Conservation (phyloP, 306 rosid species). For the Glycyrrhiza uralensis region DNA sequence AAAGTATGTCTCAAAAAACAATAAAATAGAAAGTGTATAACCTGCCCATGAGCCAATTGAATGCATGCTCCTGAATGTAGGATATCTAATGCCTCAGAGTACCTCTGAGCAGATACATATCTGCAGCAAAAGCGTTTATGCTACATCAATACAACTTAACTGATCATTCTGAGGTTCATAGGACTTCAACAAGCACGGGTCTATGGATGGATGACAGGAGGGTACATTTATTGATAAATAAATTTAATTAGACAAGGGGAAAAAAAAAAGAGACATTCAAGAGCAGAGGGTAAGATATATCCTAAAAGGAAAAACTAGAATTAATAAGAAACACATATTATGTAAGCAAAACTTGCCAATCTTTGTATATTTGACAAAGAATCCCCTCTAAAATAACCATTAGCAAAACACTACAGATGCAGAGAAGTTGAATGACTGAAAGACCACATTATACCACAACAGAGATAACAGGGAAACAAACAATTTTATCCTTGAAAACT, state of each 20-base stretch:
- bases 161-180: constrained; percentile 1
- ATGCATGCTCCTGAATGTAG: constrained; percentile 84
- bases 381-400: neutral
- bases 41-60: constrained; percentile 81
- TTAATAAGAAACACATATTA: neutral
- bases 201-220: neutral
- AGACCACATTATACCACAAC: neutral
- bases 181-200: neutral
- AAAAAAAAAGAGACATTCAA: neutral
- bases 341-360: neutral
- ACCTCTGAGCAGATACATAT: constrained; percentile 71
- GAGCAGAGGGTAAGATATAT: neutral
- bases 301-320: neutral
- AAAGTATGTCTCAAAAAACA: constrained; percentile 15
- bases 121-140: constrained; percentile 48
- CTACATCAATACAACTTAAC: constrained; percentile 26
- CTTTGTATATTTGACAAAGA: neutral
- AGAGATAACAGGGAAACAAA: neutral
- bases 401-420: neutral
- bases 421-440: neutral
- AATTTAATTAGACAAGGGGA: neutral
- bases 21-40: constrained; percentile 24
- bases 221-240: neutral
- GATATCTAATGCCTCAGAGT: constrained; percentile 78
- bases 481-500: neutral